These are phyloP conservation scores for Flaveria ramosissima DNA, from an alignment of 129 eudicot genomes.

Conservation along the genomic window DNA sequence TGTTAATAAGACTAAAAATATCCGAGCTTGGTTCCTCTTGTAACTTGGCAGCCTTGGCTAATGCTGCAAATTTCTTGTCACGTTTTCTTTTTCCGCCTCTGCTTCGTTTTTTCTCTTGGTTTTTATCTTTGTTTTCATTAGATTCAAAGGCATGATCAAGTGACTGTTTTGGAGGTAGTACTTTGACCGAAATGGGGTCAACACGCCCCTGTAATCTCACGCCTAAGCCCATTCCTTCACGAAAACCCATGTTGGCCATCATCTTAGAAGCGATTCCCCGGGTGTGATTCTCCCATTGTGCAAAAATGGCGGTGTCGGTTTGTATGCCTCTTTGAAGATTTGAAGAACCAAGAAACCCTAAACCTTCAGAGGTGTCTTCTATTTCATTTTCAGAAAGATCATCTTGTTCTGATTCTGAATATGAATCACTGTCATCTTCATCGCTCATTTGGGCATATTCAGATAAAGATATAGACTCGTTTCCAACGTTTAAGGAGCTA, in stretches of 20 bases:
- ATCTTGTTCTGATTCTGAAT: slow-evolving; percentile 57
- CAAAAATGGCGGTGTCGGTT: slow-evolving; percentile 83
- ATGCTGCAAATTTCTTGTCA: slow-evolving; percentile 84
- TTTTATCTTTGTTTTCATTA: slow-evolving; percentile 27
- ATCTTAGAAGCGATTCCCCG: slow-evolving; percentile 92
- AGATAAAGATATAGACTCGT: slow-evolving; percentile 58
- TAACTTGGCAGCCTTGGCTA: slow-evolving; percentile 59
- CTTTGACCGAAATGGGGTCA: slow-evolving; percentile 73
- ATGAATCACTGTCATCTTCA: slow-evolving; percentile 45
- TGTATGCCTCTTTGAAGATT: slow-evolving; percentile 77
- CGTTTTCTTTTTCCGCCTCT: slow-evolving; percentile 95
- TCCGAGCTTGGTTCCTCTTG: slow-evolving; percentile 64
- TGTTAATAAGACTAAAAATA: slow-evolving; percentile 76
- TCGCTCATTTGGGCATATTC: slow-evolving; percentile 62
- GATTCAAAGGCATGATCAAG: slow-evolving; percentile 69
- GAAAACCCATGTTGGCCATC: slow-evolving; percentile 98
- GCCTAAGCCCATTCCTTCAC: slow-evolving; percentile 97
- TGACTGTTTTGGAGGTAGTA: slow-evolving; percentile 77
- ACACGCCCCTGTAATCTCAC: slow-evolving; percentile 80
- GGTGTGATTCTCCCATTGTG: slow-evolving; percentile 97
- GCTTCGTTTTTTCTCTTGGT: slow-evolving; percentile 55
- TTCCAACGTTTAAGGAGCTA: slow-evolving; percentile 52
- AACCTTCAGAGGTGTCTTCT: slow-evolving; percentile 58
- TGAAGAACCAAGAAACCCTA: slow-evolving; percentile 70
- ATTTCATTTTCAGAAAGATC: slow-evolving; percentile 62